phyloP scores from a whole-genome alignment of 2,329 filamentous ascomycete species.

The Microdochium nivale region DNA sequence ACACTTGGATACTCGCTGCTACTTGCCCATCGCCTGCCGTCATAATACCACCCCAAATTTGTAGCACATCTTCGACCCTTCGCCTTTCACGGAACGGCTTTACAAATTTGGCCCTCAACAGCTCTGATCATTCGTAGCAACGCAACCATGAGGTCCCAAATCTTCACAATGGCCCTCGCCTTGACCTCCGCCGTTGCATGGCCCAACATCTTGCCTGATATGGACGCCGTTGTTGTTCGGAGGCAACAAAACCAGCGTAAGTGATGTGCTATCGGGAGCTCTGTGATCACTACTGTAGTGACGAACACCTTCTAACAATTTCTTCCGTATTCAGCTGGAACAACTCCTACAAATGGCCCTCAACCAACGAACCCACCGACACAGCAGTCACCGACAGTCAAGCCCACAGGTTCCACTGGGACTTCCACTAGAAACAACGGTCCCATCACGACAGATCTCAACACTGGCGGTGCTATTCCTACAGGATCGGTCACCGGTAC shows the following conservation, averaged over 20 bases:
- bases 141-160: not conserved
- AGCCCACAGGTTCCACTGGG: conserved; percentile 4
- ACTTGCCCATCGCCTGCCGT: not conserved
- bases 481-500: conserved; percentile 15
- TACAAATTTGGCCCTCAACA: not conserved
- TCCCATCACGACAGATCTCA: conserved; percentile 27
- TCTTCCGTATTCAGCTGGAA: conserved; percentile 2
- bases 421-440: conserved; percentile 9
- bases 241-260: not conserved
- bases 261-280: too few species aligned
- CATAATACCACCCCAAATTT: not conserved
- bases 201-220: not conserved
- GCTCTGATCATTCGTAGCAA: not conserved
- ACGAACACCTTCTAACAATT: conserved; percentile 5
- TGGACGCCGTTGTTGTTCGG: not conserved
- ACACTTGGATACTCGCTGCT: not conserved
- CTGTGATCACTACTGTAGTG: conserved; percentile 20
- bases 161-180: not conserved
- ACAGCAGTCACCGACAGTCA: conserved; percentile 4
- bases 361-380: conserved; percentile 10
- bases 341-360: conserved; percentile 1
- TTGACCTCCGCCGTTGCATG: not conserved
- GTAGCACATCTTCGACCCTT: not conserved
- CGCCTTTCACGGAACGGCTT: not conserved
- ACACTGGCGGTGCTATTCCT: conserved; percentile 26